A percentile compares a stretch with the other conserved stretches of the same genome.
These are phyloP conservation scores for Lactarius evosmus DNA, from an alignment of 768 basidiomycete species.

Conservation along the genomic window DNA sequence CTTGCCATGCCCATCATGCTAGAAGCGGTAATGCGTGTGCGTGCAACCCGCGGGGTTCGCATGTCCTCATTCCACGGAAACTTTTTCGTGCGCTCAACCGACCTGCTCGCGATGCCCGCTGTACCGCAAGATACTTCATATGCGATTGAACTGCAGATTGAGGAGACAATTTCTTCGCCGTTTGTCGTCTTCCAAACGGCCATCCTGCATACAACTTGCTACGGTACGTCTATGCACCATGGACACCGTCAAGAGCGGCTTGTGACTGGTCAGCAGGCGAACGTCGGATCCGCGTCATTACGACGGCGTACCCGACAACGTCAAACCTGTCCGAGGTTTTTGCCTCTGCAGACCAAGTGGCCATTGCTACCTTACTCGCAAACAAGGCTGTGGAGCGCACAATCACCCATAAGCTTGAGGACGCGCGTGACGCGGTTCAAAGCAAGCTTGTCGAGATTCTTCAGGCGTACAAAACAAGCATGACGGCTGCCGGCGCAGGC, in stretches of 20 bases:
- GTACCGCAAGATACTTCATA: conserved; percentile 57
- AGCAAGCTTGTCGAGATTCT: conserved; percentile 84
- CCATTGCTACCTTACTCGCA: conserved; percentile 77
- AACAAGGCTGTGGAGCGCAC: conserved; percentile 93
- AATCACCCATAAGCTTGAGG: conserved; percentile 82
- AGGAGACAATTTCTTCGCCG: conserved; percentile 47
- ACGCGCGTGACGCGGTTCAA: conserved; percentile 79
- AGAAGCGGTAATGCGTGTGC: conserved; percentile 96
- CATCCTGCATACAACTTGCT: conserved; percentile 53
- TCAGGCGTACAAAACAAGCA: conserved; percentile 88
- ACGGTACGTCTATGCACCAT: conserved; percentile 33
- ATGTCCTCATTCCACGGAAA: conserved; percentile 62
- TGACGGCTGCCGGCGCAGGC: conserved; percentile 91
- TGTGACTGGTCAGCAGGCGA: conserved; percentile 39
- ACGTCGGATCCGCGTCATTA: conserved; percentile 88
- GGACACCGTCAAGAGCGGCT: background rate
- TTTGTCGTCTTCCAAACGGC: conserved; percentile 55
- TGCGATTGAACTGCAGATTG: conserved; percentile 54
- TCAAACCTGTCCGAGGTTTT: conserved; percentile 85
- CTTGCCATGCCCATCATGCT: conserved; percentile 92
- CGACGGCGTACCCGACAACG: conserved; percentile 83
- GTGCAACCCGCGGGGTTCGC: conserved; percentile 67
- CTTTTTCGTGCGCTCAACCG: conserved; percentile 57
- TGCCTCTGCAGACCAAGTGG: conserved; percentile 86
- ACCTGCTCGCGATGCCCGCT: conserved; percentile 53